A percentile compares a stretch with the other conserved stretches of the same genome.
These are phyloP conservation scores for Ophiorrhiza pumila DNA, from an alignment of 257 asterid species.

Conservation along the genomic window DNA sequence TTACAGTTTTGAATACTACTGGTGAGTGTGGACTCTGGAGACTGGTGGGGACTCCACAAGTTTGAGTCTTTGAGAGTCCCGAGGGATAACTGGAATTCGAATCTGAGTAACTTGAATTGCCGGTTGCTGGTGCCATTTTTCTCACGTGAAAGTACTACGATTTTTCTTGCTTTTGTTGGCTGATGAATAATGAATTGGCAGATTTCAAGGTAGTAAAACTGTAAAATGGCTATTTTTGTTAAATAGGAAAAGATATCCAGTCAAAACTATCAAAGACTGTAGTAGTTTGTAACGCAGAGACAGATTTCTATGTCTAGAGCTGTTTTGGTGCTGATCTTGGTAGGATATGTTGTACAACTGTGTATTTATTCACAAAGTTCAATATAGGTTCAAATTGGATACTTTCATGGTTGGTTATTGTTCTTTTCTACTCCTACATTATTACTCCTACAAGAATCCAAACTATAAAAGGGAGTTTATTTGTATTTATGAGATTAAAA, in stretches of 20 bases:
- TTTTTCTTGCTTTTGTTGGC: not conserved
- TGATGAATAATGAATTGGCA: not conserved
- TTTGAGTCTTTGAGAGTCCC: constrained; percentile 18
- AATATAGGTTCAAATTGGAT: not conserved
- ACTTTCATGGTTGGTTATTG: not conserved
- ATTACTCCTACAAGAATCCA: not conserved
- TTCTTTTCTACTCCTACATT: no score
- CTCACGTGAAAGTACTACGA: constrained; percentile 33
- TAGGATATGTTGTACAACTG: not conserved
- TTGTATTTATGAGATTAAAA: not conserved
- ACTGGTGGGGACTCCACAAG: not conserved
- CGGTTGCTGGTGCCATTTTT: constrained; percentile 44
- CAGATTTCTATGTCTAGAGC: no score
- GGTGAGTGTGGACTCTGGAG: no score
- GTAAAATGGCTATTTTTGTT: not conserved
- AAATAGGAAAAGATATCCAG: not conserved
- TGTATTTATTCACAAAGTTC: not conserved
- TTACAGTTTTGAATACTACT: not conserved
- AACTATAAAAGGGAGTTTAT: not conserved
- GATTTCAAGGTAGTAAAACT: not conserved
- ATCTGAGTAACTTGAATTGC: constrained; percentile 34
- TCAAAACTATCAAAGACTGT: not conserved
- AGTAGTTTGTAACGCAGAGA: not conserved
- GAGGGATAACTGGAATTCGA: constrained; percentile 41
- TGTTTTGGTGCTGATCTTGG: not conserved